Percentiles rank a stretch among this genome's conserved stretches.
phyloP scores from a whole-genome alignment of 2,329 filamentous ascomycete species.

The Fusarium tjaetaba region DNA sequence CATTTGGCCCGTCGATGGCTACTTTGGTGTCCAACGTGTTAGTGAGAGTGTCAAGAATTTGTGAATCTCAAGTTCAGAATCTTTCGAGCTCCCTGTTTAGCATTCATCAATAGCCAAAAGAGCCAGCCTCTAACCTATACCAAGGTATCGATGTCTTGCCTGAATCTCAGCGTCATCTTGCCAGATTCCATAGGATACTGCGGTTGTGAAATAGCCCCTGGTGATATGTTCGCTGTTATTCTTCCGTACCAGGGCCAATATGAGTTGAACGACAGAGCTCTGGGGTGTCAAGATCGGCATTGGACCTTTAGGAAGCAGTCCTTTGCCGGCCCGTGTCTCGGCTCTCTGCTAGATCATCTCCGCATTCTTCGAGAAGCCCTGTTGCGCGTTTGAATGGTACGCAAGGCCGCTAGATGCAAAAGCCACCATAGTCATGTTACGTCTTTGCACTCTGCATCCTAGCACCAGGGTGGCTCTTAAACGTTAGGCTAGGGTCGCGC shows the following conservation, averaged over 20 bases:
- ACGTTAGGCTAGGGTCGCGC: slow-evolving; percentile 47
- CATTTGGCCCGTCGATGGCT: slow-evolving; percentile 17
- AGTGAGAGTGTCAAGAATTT: slow-evolving; percentile 8
- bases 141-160: not conserved
- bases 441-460: slow-evolving; percentile 40
- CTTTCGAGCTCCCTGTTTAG: not conserved
- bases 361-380: slow-evolving; percentile 33
- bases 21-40: slow-evolving; percentile 3
- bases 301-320: slow-evolving; percentile 24
- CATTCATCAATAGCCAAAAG: not conserved
- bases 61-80: not conserved
- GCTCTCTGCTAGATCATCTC: slow-evolving; percentile 31
- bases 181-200: slow-evolving; percentile 21
- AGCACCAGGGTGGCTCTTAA: slow-evolving; percentile 44
- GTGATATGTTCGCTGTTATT: slow-evolving; percentile 28
- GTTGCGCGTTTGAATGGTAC: slow-evolving; percentile 32
- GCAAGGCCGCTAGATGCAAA: slow-evolving; percentile 40
- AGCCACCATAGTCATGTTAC: slow-evolving; percentile 39
- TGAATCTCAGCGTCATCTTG: not conserved
- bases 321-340: slow-evolving; percentile 32
- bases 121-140: not conserved
- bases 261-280: slow-evolving; percentile 27
- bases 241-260: slow-evolving; percentile 34
- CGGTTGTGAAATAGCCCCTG: slow-evolving; percentile 19
- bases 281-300: slow-evolving; percentile 40